Evolutionary conservation across 495 filamentous ascomycete species (phyloP), one percentile per base, ranked within the genome.

Genomic region (Trichoderma erinaceum): DNA sequence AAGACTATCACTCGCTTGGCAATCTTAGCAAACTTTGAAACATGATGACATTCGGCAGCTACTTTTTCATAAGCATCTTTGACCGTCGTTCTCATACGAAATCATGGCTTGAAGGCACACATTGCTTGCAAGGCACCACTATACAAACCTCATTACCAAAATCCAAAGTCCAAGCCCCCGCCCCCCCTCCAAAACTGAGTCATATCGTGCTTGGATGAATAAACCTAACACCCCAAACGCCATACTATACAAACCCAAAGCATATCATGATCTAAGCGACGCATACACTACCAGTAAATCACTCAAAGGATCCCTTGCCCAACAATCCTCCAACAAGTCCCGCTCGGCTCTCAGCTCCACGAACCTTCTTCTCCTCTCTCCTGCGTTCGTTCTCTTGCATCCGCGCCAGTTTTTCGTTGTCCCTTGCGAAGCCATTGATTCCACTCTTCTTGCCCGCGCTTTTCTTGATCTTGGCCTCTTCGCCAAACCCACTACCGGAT

Each of bases 351-450:
- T 76, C 88, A 67, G 73, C 90, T 32, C 82, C 87, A 79, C 88
- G 90, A 69, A 85, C 85, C 78, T 89, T 86, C 69, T 81, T 83
- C 75, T 88, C 90, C 75, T 88, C 87, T 64, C 89, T 80, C 73
- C 83, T 81, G 74, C 81, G 81, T 78, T 89, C 87, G 41, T 77
- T 81, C 74, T 87, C 87, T 52, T 85, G 85, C 25, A 90, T 73
- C 43, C 80, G 81, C 4, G 80, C 82, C 38, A 41, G 38, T 70
- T 87, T 77, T 78, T 90, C 88, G 70, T 77, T 88, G 78, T 90
- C 93, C 61, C 92, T 84, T 4, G 90, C 87, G 73, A 93, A 90
- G 69, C 90, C 96, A 72, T 94, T 93, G 41, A 97, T 86, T 44
- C 85, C 84, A 3, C 79, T 82, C 41, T 75, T 75, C 72, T 84